Conservation (phyloP, 306 rosid genomes). For the Lathyrus aphaca region DNA sequence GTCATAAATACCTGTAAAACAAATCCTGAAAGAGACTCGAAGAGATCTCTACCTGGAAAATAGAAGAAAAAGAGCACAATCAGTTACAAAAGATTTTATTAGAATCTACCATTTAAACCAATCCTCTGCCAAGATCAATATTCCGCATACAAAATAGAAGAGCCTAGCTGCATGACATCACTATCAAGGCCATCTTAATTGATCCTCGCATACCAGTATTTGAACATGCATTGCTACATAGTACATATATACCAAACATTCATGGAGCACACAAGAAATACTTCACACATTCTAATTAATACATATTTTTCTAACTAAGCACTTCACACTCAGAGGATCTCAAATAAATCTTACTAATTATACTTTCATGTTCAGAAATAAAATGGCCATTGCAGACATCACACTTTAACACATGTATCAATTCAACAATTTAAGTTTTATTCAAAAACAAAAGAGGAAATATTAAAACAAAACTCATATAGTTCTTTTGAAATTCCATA, state of each 20-base stretch:
- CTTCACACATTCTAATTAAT: not conserved
- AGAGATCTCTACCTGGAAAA: constrained; percentile 44
- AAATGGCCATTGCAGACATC: constrained; percentile 4
- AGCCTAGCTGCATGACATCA: not conserved
- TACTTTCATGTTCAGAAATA: constrained; percentile 11
- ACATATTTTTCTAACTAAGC: constrained; percentile 13
- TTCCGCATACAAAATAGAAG: constrained; percentile 6
- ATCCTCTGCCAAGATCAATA: constrained; percentile 10
- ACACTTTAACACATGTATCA: not conserved
- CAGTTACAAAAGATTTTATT: too few relatives aligned
- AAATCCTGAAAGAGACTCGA: constrained; percentile 16
- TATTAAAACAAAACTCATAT: not conserved
- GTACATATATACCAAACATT: not conserved
- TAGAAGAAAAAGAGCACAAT: constrained; percentile 29
- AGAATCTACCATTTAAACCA: constrained; percentile 27
- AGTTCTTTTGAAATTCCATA: not conserved
- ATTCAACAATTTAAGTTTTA: not conserved
- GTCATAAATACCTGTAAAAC: constrained; percentile 28
- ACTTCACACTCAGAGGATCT: not conserved
- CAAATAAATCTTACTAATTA: not conserved
- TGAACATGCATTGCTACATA: constrained; percentile 2
- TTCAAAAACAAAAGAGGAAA: not conserved
- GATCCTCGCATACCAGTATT: not conserved
- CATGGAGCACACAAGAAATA: constrained; percentile 7
- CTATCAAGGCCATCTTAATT: constrained; percentile 23